Evolutionary conservation across 257 asterid species (phyloP).

Genomic region (Plantago ovata): DNA sequence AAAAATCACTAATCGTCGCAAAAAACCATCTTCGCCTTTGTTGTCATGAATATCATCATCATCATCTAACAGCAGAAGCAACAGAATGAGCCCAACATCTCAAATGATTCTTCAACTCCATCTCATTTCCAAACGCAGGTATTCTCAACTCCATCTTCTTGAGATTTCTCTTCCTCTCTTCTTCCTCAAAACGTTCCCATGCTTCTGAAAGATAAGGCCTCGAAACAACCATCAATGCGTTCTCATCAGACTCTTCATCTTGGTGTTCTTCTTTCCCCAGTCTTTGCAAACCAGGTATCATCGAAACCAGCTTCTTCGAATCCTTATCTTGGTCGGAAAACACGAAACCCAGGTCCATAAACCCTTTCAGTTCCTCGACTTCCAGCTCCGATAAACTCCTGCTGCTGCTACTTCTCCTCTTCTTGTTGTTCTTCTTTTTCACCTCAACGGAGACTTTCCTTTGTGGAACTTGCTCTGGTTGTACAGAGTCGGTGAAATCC

Average conservation of each 20-base stretch:
- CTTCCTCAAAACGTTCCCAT: constrained; percentile 35
- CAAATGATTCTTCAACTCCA: constrained; percentile 63
- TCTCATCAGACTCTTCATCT: not conserved
- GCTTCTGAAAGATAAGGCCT: constrained; percentile 59
- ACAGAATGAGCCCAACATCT: constrained; percentile 73
- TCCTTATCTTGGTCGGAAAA: not conserved
- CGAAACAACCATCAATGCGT: constrained; percentile 21
- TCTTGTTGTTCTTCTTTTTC: not conserved
- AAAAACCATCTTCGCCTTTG: too few species aligned
- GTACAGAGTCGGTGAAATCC: constrained; percentile 14
- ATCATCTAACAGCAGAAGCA: constrained; percentile 55
- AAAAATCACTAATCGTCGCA: too few species aligned
- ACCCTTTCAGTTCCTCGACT: constrained; percentile 69
- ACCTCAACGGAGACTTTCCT: not conserved
- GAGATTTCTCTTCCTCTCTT: constrained; percentile 2
- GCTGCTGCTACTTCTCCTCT: constrained; percentile 16
- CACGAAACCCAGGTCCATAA: constrained; percentile 66
- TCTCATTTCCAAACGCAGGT: constrained; percentile 45
- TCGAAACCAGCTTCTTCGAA: not conserved
- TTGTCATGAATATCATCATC: too few species aligned
- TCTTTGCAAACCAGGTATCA: not conserved
- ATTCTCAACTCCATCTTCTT: constrained; percentile 40
- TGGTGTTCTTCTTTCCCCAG: not conserved
- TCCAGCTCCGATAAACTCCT: constrained; percentile 68
- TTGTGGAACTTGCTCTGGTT: not conserved